Conservation (phyloP, 345 rosid genomes). For the Syzygium aromaticum region DNA sequence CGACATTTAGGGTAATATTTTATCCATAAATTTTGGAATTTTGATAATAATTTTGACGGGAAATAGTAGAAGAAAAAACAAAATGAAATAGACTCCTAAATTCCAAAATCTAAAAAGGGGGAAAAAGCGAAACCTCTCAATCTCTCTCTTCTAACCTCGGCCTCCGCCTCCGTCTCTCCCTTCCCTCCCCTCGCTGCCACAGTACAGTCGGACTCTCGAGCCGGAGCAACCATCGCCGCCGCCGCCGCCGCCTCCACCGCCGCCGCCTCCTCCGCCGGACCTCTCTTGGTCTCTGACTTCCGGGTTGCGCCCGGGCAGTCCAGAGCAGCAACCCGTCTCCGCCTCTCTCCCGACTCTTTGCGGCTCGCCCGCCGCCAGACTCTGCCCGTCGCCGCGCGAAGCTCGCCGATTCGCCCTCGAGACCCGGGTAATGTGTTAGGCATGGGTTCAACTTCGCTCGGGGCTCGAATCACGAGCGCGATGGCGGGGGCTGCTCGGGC, state of each 20-base stretch:
- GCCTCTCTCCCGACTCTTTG: neutral
- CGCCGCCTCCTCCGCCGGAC: neutral
- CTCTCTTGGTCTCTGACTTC: neutral
- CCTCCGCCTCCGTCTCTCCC: neutral
- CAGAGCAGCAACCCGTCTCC: neutral
- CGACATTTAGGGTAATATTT: fast-evolving
- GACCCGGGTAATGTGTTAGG: neutral
- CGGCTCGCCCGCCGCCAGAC: neutral
- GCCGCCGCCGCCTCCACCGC: neutral
- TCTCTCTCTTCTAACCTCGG: neutral
- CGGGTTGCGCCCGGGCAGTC: neutral
- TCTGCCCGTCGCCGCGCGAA: neutral
- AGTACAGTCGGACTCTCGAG: neutral
- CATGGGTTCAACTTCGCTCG: neutral
- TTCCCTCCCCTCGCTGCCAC: neutral
- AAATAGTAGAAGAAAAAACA: too few species aligned
- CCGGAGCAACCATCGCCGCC: neutral
- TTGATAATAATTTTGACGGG: neutral
- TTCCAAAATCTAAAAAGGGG: neutral
- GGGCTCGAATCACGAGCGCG: neutral
- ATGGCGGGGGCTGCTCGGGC: constrained; percentile 29
- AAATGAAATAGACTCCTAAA: neutral
- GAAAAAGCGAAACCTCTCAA: neutral
- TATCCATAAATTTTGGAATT: neutral
- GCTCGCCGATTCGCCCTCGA: neutral